Base-by-base conservation (phyloP, 164 flowering plant genomes). In the Aristolochia californica region DNA sequence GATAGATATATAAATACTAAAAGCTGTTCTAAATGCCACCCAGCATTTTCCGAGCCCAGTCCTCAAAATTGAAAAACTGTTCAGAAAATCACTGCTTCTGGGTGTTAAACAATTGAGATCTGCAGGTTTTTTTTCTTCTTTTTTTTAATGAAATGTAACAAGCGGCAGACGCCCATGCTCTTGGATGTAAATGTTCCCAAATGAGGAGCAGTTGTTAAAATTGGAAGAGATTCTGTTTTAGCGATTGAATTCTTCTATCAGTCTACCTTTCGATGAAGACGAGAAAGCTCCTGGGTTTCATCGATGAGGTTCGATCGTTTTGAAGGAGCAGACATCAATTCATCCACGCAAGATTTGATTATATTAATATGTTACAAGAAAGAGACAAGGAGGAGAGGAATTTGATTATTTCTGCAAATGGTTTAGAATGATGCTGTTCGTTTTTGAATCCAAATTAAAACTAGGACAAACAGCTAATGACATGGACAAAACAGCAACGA, bases 241-340 rank as follows among this genome's bases (percentile, higher is more conserved):
- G n/a, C n/a, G n/a, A n/a, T n/a, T n/a, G n/a, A n/a, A n/a, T n/a
- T 48, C 18, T 21, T 48, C 10, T 9, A 34, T 51, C 18, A 17
- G 50, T 17, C 17, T 51, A 14, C 25, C 11, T 51, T 23, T 25
- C 23, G 15, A 43, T 48, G 17, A 48, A 48, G 25, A 48, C 54
- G 54, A 59, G 26, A 5, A 12, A 27, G 45, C 11, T 2, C 11
- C 17, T 49, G 56, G 63, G 20, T 60, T 60, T 18, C 11, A 51
- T 60, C 63, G 63, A 48, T 27, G 61, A 2, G 47, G 43, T 15
- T 58, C 61, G 61, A 60, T 60, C 48, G 45, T 49, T 50, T 48
- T 51, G 47, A 60, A 22, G 63, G 38, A 60, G 48, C 62, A 30
- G 13, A 50, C 55, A 60, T 38, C 63, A 51, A 60, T 45, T 30